Base-by-base conservation (phyloP, 164 flowering plant genomes). In the Macadamia integrifolia region DNA sequence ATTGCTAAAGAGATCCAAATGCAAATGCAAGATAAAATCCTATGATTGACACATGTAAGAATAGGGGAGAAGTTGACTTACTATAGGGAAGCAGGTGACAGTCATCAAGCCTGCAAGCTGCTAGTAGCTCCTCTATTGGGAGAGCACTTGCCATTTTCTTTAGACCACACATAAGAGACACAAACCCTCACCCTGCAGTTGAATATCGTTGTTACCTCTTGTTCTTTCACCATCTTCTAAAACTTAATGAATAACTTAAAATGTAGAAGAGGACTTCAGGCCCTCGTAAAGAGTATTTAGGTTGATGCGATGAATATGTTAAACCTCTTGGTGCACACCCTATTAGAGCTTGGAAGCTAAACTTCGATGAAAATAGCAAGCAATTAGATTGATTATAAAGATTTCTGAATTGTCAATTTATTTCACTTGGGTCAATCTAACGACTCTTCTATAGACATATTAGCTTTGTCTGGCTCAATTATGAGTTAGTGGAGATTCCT, bases 101-200 rank as follows among this genome's bases (percentile, higher is more conserved):
- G 40, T 53, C 57, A 46, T 53, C 18, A 53, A 53, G 57, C 57
- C 57, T 53, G 18, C 17, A 6, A 6, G 18, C 6, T 14, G 57
- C 3, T 53, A 53, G 1, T 53, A 53, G 57, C 18, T 17, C 57
- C 17, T 53, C 3, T 4, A 17, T 49, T 53, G 17, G 57, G 14
- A 11, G 18, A 53, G 57, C 13, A 53, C 57, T 53, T 53, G 57
- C 57, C 57, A 53, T 12, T 14, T 1, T 53, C 57, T 17, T 53
- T 13, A 53, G 57, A n/a, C 57, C 57, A 53, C 57, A 53, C 3
- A 53, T 6, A 14, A 53, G 57, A 53, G 17, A 53, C 18, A 53
- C 57, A 53, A 17, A 53, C 57, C 57, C 57, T 53, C 57, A 53
- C 57, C 57, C 57, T 53, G 57, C 57, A 53, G 57, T 53, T 53